A percentile compares a stretch with the other conserved stretches of the same genome.
These are phyloP conservation scores for Spathaspora boniae DNA, from an alignment of 805 yeast genomes.

Conservation along the genomic window DNA sequence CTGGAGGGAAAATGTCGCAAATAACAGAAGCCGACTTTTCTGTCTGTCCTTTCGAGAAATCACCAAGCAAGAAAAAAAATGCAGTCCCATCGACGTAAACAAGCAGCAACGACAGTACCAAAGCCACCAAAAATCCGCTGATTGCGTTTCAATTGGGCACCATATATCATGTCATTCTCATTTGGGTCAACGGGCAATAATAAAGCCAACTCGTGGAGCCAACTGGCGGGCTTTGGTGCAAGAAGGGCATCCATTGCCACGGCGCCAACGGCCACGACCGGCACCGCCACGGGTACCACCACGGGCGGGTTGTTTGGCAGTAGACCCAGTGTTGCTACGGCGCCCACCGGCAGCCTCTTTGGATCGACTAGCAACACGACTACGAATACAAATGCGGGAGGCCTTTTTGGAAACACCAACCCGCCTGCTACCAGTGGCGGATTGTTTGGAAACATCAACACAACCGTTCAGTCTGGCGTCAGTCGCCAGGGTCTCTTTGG, in stretches of 20 bases:
- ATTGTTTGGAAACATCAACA: conserved; percentile 19
- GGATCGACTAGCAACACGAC: conserved; percentile 14
- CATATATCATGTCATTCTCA: conserved; percentile 5
- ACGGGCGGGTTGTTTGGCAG: conserved; percentile 14
- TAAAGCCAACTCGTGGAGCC: conserved; percentile 16
- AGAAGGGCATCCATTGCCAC: conserved; percentile 17
- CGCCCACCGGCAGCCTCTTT: conserved; percentile 18
- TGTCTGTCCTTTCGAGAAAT: background rate
- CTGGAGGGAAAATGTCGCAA: too few species aligned
- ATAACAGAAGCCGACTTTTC: too few species aligned
- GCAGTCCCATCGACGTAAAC: background rate
- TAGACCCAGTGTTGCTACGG: conserved; percentile 6
- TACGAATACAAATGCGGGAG: conserved; percentile 11
- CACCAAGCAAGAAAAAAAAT: background rate
- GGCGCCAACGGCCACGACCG: conserved; percentile 15
- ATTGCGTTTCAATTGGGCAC: too few species aligned
- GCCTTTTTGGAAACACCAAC: conserved; percentile 20
- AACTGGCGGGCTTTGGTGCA: conserved; percentile 20
- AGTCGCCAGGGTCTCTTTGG: conserved; percentile 18
- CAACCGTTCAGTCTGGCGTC: conserved; percentile 1
- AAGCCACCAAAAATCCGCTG: too few species aligned
- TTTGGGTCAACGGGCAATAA: conserved; percentile 12
- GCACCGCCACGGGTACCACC: conserved; percentile 2
- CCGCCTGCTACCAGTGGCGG: conserved; percentile 14
- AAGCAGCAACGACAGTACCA: background rate